Base-by-base conservation (phyloP, 495 filamentous ascomycete species). In the Pyrenula aspistea region DNA sequence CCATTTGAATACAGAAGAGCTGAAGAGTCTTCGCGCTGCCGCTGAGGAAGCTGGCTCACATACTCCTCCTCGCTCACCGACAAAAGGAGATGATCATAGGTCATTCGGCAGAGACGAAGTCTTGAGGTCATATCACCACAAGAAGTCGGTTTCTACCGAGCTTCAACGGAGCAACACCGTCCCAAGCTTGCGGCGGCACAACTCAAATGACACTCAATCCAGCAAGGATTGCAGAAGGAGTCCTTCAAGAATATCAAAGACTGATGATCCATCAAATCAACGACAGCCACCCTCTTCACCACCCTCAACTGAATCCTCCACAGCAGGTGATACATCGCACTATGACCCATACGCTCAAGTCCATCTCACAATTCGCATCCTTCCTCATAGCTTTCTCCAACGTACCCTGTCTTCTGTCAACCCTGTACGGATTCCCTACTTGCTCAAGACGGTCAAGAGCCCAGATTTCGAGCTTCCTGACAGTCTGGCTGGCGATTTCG, bases 391-490 rank as follows among this genome's bases (percentile, higher is more conserved):
- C 12, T 82, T 82, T 49, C 71, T 99, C 22, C 82, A 82, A 11
- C 83, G 91, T 47, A 87, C 83, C 11, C 73, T 99, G 2, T 67
- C 80, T 15, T 42, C 31, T 15, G 31, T 42, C 15, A 42, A 42
- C 15, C 47, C 53, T 12, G 87, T 88, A 55, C 77, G 80, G 12
- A 80, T 97, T 55, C 91, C 94, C 1, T 86, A 91, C 57, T 78
- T 97, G 20, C 76, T 99, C 36, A 84, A 84, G 59, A 77, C 76
- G 12, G 80, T 99, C 55, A 92, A 89, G 68, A 81, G 81, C 0
- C 94, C 92, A 0, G 77, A 85, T n/a, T 99, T 87, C 65, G 81
- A 87, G 24, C 78, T 91, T 0, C 94, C 94, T 1, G 89, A 96
- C 55, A 84, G 93, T 50, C 73, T 92, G 21, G 88, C 94, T 61